Percentiles rank a stretch among this genome's conserved stretches.
Conservation (phyloP, 2,329 filamentous ascomycete genomes). For the Xylaria hypoxylon region DNA sequence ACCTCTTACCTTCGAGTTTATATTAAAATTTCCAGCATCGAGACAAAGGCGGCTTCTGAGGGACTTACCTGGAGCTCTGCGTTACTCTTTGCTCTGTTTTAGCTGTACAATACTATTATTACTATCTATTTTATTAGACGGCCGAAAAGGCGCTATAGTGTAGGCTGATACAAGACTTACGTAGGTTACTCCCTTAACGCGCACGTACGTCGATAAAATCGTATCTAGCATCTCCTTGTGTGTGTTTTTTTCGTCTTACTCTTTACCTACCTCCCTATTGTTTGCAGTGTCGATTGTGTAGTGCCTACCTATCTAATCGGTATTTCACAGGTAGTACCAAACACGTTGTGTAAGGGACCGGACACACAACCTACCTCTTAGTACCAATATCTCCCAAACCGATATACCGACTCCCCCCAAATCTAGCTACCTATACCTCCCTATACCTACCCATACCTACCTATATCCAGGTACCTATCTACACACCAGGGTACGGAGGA, state of each 20-base stretch:
- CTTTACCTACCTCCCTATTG: too few relatives aligned
- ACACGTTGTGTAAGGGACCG: conserved; percentile 1
- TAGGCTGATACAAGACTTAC: conserved; percentile 1
- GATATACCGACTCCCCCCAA: conserved; percentile 23
- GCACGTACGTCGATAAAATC: background rate
- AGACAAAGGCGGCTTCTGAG: conserved; percentile 5
- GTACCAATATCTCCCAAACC: conserved; percentile 17
- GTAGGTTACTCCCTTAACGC: background rate
- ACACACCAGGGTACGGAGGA: background rate
- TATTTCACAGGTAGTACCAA: background rate
- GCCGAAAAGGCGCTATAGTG: conserved; percentile 3
- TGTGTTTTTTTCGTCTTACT: conserved; percentile 1
- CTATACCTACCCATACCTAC: too few relatives aligned
- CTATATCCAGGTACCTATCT: too few relatives aligned
- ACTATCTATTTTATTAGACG: conserved; percentile 9
- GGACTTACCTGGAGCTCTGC: conserved; percentile 2
- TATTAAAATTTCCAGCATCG: conserved; percentile 4
- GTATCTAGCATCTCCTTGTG: background rate
- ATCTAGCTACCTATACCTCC: background rate
- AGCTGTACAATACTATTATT: conserved; percentile 22
- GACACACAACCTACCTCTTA: conserved; percentile 1
- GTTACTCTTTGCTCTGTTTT: conserved; percentile 1
- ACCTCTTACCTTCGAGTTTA: conserved; percentile 5
- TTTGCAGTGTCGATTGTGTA: background rate
- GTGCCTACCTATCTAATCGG: conserved; percentile 1